Base-by-base conservation (phyloP, 345 rosid species). In the Acer negundo region DNA sequence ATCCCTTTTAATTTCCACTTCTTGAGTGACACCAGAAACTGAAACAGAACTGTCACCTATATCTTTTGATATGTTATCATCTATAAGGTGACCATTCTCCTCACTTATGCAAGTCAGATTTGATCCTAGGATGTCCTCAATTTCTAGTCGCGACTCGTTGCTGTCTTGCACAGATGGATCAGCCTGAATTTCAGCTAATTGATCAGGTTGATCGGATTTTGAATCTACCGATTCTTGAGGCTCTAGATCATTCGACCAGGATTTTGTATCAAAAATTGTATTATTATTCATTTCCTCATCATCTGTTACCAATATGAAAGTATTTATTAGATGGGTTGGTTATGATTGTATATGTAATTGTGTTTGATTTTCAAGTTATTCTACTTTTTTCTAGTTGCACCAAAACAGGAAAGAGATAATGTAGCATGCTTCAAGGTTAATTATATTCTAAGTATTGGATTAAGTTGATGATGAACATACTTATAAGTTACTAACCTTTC, bases 401-500 rank as follows among this genome's bases (percentile, higher is more conserved):
- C 7, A 40, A 23, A 74, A 15, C 62, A 74, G 22, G 26, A 78
- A 56, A 31, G 40, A 22, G 47, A 16, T 17, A 20, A 6, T 12
- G 24, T 61, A 69, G 40, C 70, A 40, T 40, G n/a, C 49, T 67
- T 35, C 10, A 8, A 68, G 24, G 10, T 19, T 35, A 66, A 66
- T 23, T 38, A 66, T 38, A 49, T 26, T 9, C 7, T 2, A 69
- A 69, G 74, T 7, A 38, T 67, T 38, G 22, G 4, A 9, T 28
- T 28, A 24, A 53, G 62, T 16, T 26, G 16, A 66, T n/a, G 44
- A 71, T 35, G 38, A 35, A 49, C 66, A 35, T 63, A 68, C 72
- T 35, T 31, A 4, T 31, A 35, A 35, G 6, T 35, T 35, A 42
- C 46, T 79, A 38, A 85, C 90, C 90, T 87, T 63, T 56, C n/a